Evolutionary conservation across 371 early-diverging fungal species (phyloP).

Genomic region (Mucor racemosus): DNA sequence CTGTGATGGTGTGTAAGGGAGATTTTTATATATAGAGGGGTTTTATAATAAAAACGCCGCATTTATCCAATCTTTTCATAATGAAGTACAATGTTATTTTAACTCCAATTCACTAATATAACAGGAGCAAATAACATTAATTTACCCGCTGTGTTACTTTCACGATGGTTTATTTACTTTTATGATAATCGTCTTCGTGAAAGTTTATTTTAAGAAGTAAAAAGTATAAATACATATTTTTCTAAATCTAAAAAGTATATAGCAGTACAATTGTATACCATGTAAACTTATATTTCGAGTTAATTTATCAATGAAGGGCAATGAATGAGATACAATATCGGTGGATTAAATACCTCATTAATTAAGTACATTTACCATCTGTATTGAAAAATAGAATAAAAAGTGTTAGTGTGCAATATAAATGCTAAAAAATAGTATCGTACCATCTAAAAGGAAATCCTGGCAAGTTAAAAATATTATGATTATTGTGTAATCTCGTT

Average conservation of each 20-base stretch:
- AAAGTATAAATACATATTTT: neutral
- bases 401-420: neutral
- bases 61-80: neutral
- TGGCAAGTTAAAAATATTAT: no score
- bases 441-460: neutral
- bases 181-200: neutral
- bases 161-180: neutral
- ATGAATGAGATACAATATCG: neutral
- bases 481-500: neutral
- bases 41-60: neutral
- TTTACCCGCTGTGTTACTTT: conserved; percentile 1
- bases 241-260: no score
- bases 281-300: neutral
- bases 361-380: neutral
- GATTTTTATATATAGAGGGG: neutral
- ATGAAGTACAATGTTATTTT: no score
- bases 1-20: neutral
- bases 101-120: neutral
- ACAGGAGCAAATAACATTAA: neutral
- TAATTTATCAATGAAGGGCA: neutral
- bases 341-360: neutral
- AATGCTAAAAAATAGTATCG: neutral
- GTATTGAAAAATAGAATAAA: neutral
- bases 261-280: no score
- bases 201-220: neutral